phyloP scores from a whole-genome alignment of 257 asterid genomes.

The Jasminum sambac region DNA sequence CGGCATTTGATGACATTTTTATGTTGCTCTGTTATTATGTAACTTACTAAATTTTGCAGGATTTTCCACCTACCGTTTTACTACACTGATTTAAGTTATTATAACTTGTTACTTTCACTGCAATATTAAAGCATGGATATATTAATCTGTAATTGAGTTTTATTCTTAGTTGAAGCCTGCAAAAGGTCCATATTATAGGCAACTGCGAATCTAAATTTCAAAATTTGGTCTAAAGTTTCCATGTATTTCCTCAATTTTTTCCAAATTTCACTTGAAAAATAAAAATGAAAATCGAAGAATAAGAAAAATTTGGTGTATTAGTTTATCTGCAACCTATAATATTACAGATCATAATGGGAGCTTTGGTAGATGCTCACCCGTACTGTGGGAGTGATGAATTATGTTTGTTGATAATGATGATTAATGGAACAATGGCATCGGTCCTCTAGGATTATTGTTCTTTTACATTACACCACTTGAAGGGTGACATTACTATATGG shows the following conservation, averaged over 20 bases:
- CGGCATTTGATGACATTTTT: neutral
- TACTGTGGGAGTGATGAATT: neutral
- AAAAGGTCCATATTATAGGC: neutral
- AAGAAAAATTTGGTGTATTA: no score
- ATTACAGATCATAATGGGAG: neutral
- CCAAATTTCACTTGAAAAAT: neutral
- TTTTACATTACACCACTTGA: neutral
- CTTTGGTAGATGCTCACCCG: neutral
- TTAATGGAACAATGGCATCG: no score
- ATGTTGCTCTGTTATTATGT: neutral
- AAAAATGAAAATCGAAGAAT: no score
- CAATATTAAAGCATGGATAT: neutral
- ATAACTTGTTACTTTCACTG: neutral
- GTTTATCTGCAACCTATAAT: neutral
- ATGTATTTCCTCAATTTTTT: neutral
- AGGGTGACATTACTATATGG: neutral
- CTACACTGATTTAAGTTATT: neutral
- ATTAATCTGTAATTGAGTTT: neutral
- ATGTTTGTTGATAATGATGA: neutral
- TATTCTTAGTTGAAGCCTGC: neutral
- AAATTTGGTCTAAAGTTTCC: neutral
- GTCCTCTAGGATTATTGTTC: no score
- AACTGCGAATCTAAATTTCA: neutral
- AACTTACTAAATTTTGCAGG: neutral
- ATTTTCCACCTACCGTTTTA: no score